A percentile compares a stretch with the other conserved stretches of the same genome.
Conservation (phyloP, 2,329 filamentous ascomycete genomes). For the Aspergillus nomiae region DNA sequence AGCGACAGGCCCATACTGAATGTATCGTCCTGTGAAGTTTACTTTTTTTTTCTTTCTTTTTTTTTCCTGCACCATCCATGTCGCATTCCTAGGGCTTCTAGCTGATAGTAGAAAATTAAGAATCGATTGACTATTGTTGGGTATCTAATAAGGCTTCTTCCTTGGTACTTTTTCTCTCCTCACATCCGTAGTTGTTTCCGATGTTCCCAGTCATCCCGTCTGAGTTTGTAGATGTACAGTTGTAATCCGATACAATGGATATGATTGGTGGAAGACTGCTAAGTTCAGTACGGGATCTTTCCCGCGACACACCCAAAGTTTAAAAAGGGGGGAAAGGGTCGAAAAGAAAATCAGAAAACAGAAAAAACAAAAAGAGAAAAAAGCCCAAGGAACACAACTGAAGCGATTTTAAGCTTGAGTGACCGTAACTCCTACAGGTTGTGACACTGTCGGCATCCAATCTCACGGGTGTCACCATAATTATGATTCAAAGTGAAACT, state of each 20-base stretch:
- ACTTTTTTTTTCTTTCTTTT: slow-evolving; percentile 2
- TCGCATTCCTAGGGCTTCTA: background rate
- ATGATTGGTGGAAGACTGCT: background rate
- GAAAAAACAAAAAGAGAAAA: background rate
- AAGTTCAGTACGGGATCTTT: slow-evolving; percentile 1
- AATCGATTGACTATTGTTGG: background rate
- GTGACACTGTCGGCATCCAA: slow-evolving; percentile 1
- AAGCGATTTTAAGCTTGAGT: background rate
- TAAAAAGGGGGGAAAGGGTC: background rate
- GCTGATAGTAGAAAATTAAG: background rate
- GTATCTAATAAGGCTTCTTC: background rate
- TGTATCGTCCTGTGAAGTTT: slow-evolving; percentile 2
- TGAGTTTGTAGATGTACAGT: background rate
- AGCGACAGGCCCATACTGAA: slow-evolving; percentile 4
- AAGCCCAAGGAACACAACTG: background rate
- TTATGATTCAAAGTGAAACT: slow-evolving; percentile 17
- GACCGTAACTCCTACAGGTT: background rate
- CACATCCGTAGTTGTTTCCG: background rate
- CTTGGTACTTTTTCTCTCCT: background rate
- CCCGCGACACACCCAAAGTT: slow-evolving; percentile 3
- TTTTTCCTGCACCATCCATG: background rate
- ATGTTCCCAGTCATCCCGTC: background rate
- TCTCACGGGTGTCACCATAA: background rate
- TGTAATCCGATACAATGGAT: background rate
- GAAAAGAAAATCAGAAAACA: background rate